Conservation (phyloP, 2,329 filamentous ascomycete genomes). For the Clonostachys rosea region DNA sequence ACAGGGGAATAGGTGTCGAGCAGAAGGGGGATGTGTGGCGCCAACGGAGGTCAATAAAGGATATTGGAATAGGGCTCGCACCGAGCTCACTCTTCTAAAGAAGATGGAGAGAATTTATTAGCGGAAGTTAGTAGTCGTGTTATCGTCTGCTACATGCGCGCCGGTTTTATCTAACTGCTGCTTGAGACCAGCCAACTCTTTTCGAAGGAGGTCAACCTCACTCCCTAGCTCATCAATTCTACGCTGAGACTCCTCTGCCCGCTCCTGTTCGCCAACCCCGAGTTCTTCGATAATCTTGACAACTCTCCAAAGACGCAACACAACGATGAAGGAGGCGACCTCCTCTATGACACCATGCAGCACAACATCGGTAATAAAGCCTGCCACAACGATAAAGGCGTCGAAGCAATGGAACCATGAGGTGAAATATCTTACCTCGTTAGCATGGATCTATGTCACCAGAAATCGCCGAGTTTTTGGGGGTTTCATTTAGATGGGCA, state of each 20-base stretch:
- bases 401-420: background rate
- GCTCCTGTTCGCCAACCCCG: background rate
- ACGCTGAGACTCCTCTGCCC: background rate
- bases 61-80: no score
- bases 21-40: no score
- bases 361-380: background rate
- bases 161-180: background rate
- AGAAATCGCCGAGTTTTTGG: background rate
- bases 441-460: background rate
- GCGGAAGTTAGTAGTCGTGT: no score
- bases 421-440: background rate
- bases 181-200: background rate
- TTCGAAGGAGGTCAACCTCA: background rate
- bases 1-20: no score
- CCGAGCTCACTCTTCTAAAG: no score
- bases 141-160: background rate
- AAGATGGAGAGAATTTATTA: no score
- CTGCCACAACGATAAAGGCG: background rate
- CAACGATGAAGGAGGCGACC: background rate
- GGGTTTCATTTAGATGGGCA: background rate
- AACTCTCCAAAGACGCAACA: background rate
- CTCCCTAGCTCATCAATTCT: background rate
- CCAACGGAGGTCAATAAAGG: no score
- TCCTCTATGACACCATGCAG: background rate
- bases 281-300: background rate